Evolutionary conservation across 164 flowering plant genomes (phyloP), one percentile per base, ranked within the genome.

Genomic region (Annona squamosa): DNA sequence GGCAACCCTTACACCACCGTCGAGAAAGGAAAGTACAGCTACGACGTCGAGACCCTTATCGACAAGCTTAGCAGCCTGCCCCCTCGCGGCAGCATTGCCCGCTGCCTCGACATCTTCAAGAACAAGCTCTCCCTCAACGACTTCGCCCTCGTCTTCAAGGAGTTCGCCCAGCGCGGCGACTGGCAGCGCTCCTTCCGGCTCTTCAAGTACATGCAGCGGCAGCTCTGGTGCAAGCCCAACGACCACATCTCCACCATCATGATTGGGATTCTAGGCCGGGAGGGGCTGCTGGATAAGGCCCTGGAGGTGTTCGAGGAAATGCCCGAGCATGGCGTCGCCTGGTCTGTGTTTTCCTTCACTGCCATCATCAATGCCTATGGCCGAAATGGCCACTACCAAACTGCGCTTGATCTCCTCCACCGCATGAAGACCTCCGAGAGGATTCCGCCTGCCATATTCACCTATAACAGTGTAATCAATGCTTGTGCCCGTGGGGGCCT

Each of bases 141-240:
- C 75, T 94, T 94, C 77, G 86, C 91, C 26, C 70, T 82, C 18
- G 96, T 94, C 9, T 94, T 94, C 81, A 89, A 87, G 79, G 99
- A 94, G 74, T 92, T 92, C 74, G 97, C 97, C 3, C 87, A 79
- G 5, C 90, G 97, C 42, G 94, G 97, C 2, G 99, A 94, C 71
- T 94, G 99, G 97, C 99, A 94, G 77, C 76, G 97, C 37, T 89
- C 97, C 4, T 88, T 94, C 6, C 85, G 99, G 2, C 84, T 94
- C 66, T 94, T 94, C 81, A 92, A 94, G 83, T 89, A 92, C 69
- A 92, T 92, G 94, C 99, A 92, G 83, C 83, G 99, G 19, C 99
- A 94, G 80, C 79, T 91, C 41, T 94, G 99, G 99, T 94, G 97
- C 77, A 94, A 89, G 81, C 97, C 99, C 1, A 92, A 90, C 74